phyloP scores from a whole-genome alignment of 805 yeast species.

The Teunomyces tritomae region DNA sequence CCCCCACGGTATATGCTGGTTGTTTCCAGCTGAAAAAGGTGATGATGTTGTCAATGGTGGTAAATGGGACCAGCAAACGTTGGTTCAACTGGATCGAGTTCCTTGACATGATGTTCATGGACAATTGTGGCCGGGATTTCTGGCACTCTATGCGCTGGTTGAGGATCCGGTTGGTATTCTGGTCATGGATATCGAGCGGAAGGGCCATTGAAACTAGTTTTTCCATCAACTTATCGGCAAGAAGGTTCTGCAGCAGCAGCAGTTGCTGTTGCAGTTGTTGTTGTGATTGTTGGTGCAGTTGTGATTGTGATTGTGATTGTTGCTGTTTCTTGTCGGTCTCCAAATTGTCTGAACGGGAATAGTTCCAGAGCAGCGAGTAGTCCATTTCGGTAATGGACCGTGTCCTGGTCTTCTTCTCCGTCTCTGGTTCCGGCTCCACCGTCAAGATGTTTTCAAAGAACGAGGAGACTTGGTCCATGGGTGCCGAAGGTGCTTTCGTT shows the following conservation, averaged over 20 bases:
- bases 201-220: slow-evolving; percentile 67
- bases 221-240: slow-evolving; percentile 73
- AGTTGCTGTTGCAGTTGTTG: neutral
- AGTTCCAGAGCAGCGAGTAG: slow-evolving; percentile 25
- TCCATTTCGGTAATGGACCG: slow-evolving; percentile 2
- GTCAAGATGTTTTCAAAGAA: slow-evolving; percentile 36
- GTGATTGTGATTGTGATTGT: slow-evolving; percentile 11
- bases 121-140: slow-evolving; percentile 62
- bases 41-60: slow-evolving; percentile 54
- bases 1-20: slow-evolving; percentile 59
- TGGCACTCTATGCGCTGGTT: slow-evolving; percentile 59
- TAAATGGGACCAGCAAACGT: slow-evolving; percentile 60
- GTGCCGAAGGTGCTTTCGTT: neutral
- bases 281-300: slow-evolving; percentile 4
- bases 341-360: slow-evolving; percentile 16
- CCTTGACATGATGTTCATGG: slow-evolving; percentile 66
- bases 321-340: neutral
- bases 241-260: slow-evolving; percentile 1
- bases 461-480: slow-evolving; percentile 38
- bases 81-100: slow-evolving; percentile 64
- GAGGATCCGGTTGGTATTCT: slow-evolving; percentile 40
- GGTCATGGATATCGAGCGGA: slow-evolving; percentile 51
- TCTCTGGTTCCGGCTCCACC: slow-evolving; percentile 15
- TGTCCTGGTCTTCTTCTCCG: neutral
- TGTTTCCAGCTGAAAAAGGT: slow-evolving; percentile 62